Base-by-base conservation (phyloP, 129 eudicot genomes). In the Lactuca sativa region DNA sequence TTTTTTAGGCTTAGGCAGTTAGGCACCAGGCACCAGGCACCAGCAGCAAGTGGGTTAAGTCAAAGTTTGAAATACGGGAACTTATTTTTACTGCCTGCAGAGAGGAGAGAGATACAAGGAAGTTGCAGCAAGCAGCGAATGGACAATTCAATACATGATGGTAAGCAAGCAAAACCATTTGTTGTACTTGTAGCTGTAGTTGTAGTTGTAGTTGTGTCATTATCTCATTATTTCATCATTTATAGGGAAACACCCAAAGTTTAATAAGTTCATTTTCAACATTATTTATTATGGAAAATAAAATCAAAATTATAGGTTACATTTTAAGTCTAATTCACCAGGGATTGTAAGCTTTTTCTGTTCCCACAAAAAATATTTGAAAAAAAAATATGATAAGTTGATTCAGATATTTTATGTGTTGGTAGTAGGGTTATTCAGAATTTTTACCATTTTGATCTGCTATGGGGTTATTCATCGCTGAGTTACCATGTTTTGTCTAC, bases 1-100 rank as follows among this genome's bases (percentile, higher is more conserved):
- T 76, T 77, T 76, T 77, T 69, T 69, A 61, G 71, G 81, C 71
- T 77, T 41, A 54, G 70, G 66, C 56, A 57, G 21, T 25, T 1
- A 25, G 30, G 30, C 30, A 25, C 30, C 30, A 25, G 30, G 30
- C 30, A 25, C 30, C 30, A 25, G 70, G 66, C 56, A 57, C 65
- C 65, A 38, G 71, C 66, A 69, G 58, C 75, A 59, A 25, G 12
- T 18, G 21, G 21, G 21, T 18, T 18, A 18, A 25, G 30, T 25
- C 2, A 4, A 36, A 36, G 38, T 36, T 4, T 36, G 38, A 36
- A 36, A 36, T 17, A 38, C 62, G 32, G 16, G 62, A 63, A 32
- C 32, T 37, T 56, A 12, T 56, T 47, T 31, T 56, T 56, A 66
- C 21, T 10, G 52, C 53, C 25, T 56, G 64, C 56, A 67, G 64